Evolutionary conservation across 345 rosid genomes (phyloP).

Genomic region (Lepidium africanum): DNA sequence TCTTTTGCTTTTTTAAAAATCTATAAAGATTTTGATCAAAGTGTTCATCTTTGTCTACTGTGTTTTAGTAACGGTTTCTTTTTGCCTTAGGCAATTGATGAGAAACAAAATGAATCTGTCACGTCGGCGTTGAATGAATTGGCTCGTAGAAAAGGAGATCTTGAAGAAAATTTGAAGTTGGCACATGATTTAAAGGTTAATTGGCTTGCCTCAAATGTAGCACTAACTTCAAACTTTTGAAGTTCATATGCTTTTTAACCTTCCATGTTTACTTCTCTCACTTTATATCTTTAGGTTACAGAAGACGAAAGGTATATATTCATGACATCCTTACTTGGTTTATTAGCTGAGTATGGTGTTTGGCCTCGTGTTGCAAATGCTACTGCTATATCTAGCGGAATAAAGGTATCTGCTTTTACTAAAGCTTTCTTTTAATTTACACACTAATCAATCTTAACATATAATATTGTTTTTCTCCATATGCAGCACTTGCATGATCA

Average conservation of each 20-base stretch:
- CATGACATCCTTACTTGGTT: slow-evolving; percentile 79
- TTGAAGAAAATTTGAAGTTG: slow-evolving; percentile 73
- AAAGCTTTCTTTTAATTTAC: neutral
- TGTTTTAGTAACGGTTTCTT: slow-evolving; percentile 18
- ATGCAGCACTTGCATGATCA: slow-evolving; percentile 76
- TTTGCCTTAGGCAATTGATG: slow-evolving; percentile 75
- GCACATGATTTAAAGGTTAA: slow-evolving; percentile 78
- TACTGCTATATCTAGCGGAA: slow-evolving; percentile 47
- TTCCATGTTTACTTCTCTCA: neutral
- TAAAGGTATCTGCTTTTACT: slow-evolving; percentile 52
- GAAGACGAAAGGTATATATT: slow-evolving; percentile 82
- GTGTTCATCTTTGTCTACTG: slow-evolving; percentile 8
- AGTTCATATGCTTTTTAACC: neutral
- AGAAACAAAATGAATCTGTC: slow-evolving; percentile 77
- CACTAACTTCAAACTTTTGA: neutral
- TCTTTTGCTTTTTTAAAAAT: slow-evolving; percentile 10
- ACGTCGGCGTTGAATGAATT: slow-evolving; percentile 69
- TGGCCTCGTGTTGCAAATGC: slow-evolving; percentile 73
- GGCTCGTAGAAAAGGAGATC: slow-evolving; percentile 69
- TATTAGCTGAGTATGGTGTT: slow-evolving; percentile 72
- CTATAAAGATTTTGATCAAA: slow-evolving; percentile 7
- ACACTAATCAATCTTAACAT: neutral
- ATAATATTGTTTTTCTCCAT: neutral
- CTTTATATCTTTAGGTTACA: slow-evolving; percentile 43
- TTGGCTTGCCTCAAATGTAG: neutral